Evolutionary conservation across 495 filamentous ascomycete genomes (phyloP).

Genomic region (Bryoglossum gracile): DNA sequence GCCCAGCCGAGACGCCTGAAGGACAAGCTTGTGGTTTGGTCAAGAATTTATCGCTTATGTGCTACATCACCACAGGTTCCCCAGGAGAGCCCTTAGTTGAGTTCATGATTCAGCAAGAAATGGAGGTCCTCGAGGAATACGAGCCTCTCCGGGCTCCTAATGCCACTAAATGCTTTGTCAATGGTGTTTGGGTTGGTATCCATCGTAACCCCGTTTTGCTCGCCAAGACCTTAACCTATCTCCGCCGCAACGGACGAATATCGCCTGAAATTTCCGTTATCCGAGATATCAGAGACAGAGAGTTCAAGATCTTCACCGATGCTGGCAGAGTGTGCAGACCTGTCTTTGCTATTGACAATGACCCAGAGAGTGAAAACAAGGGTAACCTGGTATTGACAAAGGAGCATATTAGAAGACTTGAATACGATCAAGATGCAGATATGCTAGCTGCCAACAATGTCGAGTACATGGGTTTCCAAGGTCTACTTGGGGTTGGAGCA

Average conservation of each 20-base stretch:
- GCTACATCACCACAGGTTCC: constrained; percentile 89
- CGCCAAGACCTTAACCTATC: constrained; percentile 64
- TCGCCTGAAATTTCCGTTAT: constrained; percentile 87
- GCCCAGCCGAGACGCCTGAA: constrained; percentile 95
- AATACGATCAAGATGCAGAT: constrained; percentile 50
- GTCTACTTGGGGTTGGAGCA: constrained; percentile 68
- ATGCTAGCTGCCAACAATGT: constrained; percentile 41
- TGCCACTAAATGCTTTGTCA: constrained; percentile 95
- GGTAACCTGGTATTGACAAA: constrained; percentile 79
- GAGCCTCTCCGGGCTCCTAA: constrained; percentile 82
- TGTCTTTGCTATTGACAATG: constrained; percentile 81
- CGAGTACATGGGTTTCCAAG: constrained; percentile 80
- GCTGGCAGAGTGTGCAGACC: constrained; percentile 90
- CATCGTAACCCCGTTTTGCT: constrained; percentile 78
- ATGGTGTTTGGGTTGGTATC: constrained; percentile 94
- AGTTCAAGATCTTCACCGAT: constrained; percentile 98
- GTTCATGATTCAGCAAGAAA: constrained; percentile 88
- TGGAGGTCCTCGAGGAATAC: constrained; percentile 96
- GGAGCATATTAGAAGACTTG: constrained; percentile 63
- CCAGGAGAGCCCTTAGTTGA: constrained; percentile 84
- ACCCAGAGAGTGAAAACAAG: constrained; percentile 56
- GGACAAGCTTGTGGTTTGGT: constrained; percentile 97
- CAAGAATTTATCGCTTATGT: constrained; percentile 98
- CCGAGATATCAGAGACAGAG: constrained; percentile 88
- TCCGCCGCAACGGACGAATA: constrained; percentile 67